Percentiles rank a stretch among this genome's conserved stretches.
Conservation (phyloP, 192 early-diverging fungal species). For the Obelidium mucronatum region DNA sequence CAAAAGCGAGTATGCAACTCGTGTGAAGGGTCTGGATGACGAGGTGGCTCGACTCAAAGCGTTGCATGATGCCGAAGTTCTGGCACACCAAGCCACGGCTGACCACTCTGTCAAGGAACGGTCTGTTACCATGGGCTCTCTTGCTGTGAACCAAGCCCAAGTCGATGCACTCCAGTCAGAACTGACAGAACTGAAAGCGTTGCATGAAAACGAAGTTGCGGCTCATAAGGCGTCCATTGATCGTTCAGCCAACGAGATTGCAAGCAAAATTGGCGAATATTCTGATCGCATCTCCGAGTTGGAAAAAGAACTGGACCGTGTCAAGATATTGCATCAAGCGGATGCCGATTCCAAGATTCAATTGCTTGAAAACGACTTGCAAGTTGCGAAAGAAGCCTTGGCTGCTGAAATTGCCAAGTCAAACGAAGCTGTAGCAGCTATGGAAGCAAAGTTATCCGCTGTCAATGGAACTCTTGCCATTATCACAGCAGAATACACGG, state of each 20-base stretch:
- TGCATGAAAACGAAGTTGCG: neutral
- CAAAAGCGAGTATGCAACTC: neutral
- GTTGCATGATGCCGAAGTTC: neutral
- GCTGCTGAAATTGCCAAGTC: neutral
- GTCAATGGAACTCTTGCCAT: constrained; percentile 2
- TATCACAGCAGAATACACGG: neutral
- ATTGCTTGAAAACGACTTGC: neutral
- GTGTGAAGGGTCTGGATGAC: neutral
- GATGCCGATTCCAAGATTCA: neutral
- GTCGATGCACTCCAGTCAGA: neutral
- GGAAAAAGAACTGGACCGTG: neutral
- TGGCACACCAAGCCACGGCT: neutral
- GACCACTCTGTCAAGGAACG: neutral
- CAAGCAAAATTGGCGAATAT: neutral
- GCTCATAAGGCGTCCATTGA: neutral
- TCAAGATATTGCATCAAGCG: neutral
- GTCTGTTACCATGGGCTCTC: neutral
- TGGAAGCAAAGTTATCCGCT: neutral
- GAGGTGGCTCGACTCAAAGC: neutral
- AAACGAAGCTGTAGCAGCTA: neutral
- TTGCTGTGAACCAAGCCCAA: neutral
- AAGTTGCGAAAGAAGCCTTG: neutral
- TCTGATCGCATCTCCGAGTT: neutral
- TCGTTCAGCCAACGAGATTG: neutral
- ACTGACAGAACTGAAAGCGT: neutral